Evolutionary conservation across 164 flowering plant species (phyloP), one percentile per base, ranked within the genome.

Genomic region (Macadamia integrifolia): DNA sequence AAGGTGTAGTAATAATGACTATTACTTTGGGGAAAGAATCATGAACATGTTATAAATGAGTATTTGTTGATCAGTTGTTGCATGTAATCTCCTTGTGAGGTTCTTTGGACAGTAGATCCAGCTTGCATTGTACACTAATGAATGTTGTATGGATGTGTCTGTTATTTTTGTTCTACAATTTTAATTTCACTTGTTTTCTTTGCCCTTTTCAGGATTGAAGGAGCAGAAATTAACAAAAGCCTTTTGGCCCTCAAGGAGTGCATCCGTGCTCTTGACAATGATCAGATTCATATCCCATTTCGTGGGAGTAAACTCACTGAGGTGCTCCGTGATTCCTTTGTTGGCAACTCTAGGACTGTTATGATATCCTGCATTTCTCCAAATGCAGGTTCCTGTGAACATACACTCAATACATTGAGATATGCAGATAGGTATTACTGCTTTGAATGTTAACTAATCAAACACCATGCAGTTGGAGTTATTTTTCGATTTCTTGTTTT

Each of bases 301-400:
- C 98, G 99, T 66, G 99, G 99, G 66, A 95, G 99, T 87, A 95
- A 95, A 81, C 93, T 95, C 66, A 95, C 99, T 17, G 99, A 95
- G 80, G 99, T 95, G 72, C 97, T 95, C 32, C 96, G 99, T 55
- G 99, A 95, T 78, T 95, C 99, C 65, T 95, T 95, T 79, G 96
- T 95, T 73, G 99, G 99, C 53, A 92, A 95, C 79, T 95, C 99
- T 35, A 87, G 81, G 79, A 95, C 99, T 52, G 99, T 95, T 50
- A 95, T 95, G 99, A 92, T 95, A 62, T 92, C 99, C 66, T 95
- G 99, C 82, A 91, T 95, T 69, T 95, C 99, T 63, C 99, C 99
- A 71, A 89, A 89, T 85, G 94, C 97, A 43, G 97, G 97, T 23
- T 95, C 99, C 31, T 95, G 99, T 76, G 99, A 95, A 74, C 99